Percentiles rank a stretch among this genome's conserved stretches.
phyloP scores from a whole-genome alignment of 2,329 filamentous ascomycete species.

The Aureobasidium uvarum region DNA sequence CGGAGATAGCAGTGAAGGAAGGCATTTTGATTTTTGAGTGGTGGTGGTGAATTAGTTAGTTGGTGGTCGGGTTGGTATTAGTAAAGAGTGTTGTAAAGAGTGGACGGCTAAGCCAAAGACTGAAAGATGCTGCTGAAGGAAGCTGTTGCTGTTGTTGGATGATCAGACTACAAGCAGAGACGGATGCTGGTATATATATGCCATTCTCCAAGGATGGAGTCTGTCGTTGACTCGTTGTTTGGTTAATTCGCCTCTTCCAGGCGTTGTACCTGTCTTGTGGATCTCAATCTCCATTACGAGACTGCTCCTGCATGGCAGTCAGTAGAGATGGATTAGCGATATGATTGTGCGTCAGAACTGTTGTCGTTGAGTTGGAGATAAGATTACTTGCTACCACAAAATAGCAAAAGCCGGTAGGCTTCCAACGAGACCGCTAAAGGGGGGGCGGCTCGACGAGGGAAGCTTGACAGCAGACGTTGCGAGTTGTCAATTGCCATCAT shows the following conservation, averaged over 20 bases:
- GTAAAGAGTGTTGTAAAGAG: constrained; percentile 25
- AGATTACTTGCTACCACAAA: constrained; percentile 12
- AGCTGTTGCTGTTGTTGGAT: constrained; percentile 26
- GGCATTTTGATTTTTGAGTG: constrained; percentile 23
- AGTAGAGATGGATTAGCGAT: constrained; percentile 8
- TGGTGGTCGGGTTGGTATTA: constrained; percentile 20
- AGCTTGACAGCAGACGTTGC: constrained; percentile 22
- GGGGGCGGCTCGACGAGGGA: constrained; percentile 12
- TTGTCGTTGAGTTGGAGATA: constrained; percentile 25
- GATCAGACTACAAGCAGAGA: constrained; percentile 17
- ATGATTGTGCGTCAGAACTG: constrained; percentile 24
- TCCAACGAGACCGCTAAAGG: constrained; percentile 14
- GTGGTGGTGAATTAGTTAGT: constrained; percentile 20
- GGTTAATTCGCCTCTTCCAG: constrained; percentile 6
- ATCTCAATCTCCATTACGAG: constrained; percentile 16
- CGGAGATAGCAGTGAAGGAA: constrained; percentile 24
- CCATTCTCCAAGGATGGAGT: neutral
- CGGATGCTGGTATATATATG: constrained; percentile 21
- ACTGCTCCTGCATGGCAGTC: constrained; percentile 7
- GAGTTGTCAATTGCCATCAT: constrained; percentile 21
- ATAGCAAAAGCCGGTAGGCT: constrained; percentile 4
- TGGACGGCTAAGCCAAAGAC: constrained; percentile 28
- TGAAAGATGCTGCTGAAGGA: constrained; percentile 19
- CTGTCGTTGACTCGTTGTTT: constrained; percentile 11
- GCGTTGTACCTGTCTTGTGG: constrained; percentile 15